phyloP scores from a whole-genome alignment of 202 grass and related monocot genomes.

The Carex arenaria region DNA sequence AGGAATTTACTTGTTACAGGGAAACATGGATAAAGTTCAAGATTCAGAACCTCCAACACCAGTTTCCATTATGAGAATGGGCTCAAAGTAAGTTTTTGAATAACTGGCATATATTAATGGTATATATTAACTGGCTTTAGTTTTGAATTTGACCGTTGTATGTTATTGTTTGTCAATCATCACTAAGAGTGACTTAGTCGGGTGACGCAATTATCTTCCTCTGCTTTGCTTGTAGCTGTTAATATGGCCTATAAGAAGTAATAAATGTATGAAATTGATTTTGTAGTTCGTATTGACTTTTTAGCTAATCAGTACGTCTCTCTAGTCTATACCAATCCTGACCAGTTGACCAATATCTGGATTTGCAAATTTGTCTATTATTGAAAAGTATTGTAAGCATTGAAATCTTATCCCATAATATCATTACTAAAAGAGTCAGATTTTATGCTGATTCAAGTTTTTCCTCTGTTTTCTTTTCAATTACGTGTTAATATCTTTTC shows the following conservation, averaged over 20 bases:
- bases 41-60: constrained; percentile 86
- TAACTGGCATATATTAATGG: not conserved
- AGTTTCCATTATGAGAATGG: constrained; percentile 66
- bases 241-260: not conserved
- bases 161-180: constrained; percentile 5
- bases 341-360: not conserved
- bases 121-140: too few relatives aligned
- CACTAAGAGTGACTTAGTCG: constrained; percentile 13
- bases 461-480: not conserved
- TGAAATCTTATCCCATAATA: not conserved
- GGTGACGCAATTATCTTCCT: not conserved
- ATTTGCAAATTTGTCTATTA: not conserved
- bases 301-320: not conserved
- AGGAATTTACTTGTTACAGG: constrained; percentile 48
- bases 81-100: constrained; percentile 53
- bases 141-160: not conserved
- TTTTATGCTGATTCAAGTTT: not conserved
- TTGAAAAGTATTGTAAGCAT: not conserved
- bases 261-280: not conserved
- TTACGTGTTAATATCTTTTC: not conserved
- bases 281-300: not conserved
- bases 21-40: constrained; percentile 69
- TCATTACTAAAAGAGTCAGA: not conserved
- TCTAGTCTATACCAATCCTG: not conserved
- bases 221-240: not conserved